A percentile compares a stretch with the other conserved stretches of the same genome.
phyloP scores from a whole-genome alignment of 1,284 basidiomycete genomes.

The Austroboletus sp. region DNA sequence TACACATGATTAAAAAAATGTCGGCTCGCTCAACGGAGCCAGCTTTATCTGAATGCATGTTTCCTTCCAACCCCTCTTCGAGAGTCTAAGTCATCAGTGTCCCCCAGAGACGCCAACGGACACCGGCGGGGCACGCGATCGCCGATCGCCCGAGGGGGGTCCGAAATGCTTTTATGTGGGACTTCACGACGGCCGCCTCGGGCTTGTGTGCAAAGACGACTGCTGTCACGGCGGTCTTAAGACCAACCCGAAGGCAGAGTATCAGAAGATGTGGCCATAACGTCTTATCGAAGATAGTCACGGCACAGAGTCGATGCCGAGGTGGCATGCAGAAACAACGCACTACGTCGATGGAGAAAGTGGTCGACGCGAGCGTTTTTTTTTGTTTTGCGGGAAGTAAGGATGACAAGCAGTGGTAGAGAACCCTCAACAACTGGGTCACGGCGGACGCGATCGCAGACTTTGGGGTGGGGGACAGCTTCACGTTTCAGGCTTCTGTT shows the following conservation, averaged over 20 bases:
- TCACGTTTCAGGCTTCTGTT: conserved; percentile 58
- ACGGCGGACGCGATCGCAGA: no score
- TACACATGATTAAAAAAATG: neutral
- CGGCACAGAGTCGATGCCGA: neutral
- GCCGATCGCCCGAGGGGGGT: neutral
- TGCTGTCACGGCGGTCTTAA: conserved; percentile 22
- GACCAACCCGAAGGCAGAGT: conserved; percentile 11
- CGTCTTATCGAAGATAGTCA: neutral
- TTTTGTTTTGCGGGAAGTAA: neutral
- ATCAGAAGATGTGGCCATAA: conserved; percentile 6
- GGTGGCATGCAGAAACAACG: neutral
- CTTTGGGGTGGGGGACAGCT: no score
- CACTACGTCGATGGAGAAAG: neutral
- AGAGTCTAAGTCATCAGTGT: no score
- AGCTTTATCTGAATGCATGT: neutral
- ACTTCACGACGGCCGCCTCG: conserved; percentile 17
- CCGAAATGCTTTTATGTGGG: conserved; percentile 1
- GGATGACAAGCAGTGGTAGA: neutral
- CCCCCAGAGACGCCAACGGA: neutral
- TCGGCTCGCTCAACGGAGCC: conserved; percentile 1
- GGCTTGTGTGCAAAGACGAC: conserved; percentile 23
- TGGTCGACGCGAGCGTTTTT: neutral
- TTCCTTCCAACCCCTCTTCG: neutral
- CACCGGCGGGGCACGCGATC: conserved; percentile 6
- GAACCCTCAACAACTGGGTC: no score